Base-by-base conservation (phyloP, 164 flowering plant genomes). In the Euptelea pleiosperma region DNA sequence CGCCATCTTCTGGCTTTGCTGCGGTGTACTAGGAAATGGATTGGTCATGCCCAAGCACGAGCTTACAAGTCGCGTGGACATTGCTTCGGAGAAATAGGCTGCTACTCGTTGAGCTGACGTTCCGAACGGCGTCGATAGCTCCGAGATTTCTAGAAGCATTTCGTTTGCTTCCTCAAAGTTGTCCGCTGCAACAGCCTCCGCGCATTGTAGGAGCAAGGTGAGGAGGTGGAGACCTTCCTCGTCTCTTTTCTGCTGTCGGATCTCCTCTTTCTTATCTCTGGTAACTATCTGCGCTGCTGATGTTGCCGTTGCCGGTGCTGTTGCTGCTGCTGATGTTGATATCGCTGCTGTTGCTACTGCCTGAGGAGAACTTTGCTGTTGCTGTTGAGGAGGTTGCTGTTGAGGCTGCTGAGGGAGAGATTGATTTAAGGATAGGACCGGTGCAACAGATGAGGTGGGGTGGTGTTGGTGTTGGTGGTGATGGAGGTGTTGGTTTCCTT, bases 81-180 rank as follows among this genome's bases (percentile, higher is more conserved):
- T 91, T 26, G 97, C 99, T 55, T 91, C 98, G 0, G 98, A 91
- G 83, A 94, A 94, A 70, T 94, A 94, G 0, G 99, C 93, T 0
- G 96, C 99, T 4, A 94, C 96, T 0, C 98, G 76, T 75, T 91
- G 98, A 0, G 98, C 96, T 0, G 99, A 85, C 0, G 99, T 91
- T 0, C 99, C 99, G 28, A 73, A 91, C 0, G 99, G 98, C 6
- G 96, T 82, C 1, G 99, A 84, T 3, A 89, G 78, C 60, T 94
- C 81, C 0, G 96, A 77, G 25, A 91, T 89, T 52, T 94, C 99
- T 0, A 85, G 71, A 11, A 91, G 80, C 83, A 83, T 86, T 59
- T 70, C 74, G 66, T 87, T 91, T 0, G 96, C 98, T 18, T 87
- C 90, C 16, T 85, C 96, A 1, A 77, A 60, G 50, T 87, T 84